These are phyloP conservation scores for Gracilaria caudata DNA, from an alignment of 23 red algal genomes.

Conservation along the genomic window DNA sequence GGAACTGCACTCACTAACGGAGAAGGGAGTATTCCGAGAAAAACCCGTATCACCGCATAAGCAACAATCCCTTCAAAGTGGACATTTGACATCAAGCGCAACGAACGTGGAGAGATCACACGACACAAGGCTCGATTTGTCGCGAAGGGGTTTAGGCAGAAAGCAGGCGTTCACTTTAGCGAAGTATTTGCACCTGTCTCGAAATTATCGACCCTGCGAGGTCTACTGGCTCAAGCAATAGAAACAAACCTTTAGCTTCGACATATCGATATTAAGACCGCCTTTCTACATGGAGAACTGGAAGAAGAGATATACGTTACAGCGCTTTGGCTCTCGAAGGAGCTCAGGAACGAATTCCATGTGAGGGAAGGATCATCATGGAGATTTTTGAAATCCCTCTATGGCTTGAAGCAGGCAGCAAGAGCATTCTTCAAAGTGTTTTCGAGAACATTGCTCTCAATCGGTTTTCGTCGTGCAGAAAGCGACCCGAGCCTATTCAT, in stretches of 20 bases:
- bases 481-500: constrained; percentile 14
- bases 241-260: background rate
- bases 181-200: no score
- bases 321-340: background rate
- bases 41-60: no score
- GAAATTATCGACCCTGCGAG: no score
- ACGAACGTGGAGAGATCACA: background rate
- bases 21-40: no score
- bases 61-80: background rate
- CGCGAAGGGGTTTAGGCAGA: background rate
- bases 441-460: background rate
- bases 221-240: no score
- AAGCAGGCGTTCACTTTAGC: no score
- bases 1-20: no score
- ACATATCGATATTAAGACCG: background rate
- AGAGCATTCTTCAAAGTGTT: background rate
- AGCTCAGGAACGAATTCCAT: background rate
- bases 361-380: background rate
- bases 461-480: background rate
- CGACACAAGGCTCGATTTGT: constrained; percentile 1
- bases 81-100: background rate
- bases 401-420: constrained; percentile 19
- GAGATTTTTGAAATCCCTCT: background rate
- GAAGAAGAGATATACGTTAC: background rate
- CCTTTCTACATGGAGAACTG: background rate